These are phyloP conservation scores for Cyclostephanos invisitatus DNA, from an alignment of 108 stramenopile genomes.

Conservation along the genomic window DNA sequence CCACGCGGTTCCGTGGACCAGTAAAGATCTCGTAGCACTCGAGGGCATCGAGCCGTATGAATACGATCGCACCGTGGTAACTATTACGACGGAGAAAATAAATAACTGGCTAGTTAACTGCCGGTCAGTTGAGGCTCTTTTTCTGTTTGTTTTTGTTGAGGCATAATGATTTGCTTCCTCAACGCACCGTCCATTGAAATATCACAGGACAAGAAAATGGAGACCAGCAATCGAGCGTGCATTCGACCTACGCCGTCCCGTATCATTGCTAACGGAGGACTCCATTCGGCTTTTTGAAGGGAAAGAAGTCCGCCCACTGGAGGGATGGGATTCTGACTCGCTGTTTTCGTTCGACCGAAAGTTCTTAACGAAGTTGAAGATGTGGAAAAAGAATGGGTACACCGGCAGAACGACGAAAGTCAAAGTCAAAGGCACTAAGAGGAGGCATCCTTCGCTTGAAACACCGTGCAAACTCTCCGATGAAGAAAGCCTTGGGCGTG, in stretches of 20 bases:
- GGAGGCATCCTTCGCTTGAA: background rate
- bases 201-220: slow-evolving; percentile 70
- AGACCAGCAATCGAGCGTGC: slow-evolving; percentile 59
- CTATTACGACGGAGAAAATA: slow-evolving; percentile 20
- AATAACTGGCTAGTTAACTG: slow-evolving; percentile 65
- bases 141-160: too few relatives aligned
- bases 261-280: slow-evolving; percentile 55
- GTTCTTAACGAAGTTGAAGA: slow-evolving; percentile 7
- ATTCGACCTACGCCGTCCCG: slow-evolving; percentile 53
- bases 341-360: slow-evolving; percentile 15
- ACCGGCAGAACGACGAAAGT: background rate
- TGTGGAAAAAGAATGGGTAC: slow-evolving; percentile 1
- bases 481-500: too few relatives aligned
- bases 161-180: too few relatives aligned
- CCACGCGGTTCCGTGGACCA: slow-evolving; percentile 13
- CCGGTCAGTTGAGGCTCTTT: too few relatives aligned
- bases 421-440: slow-evolving; percentile 6
- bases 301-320: slow-evolving; percentile 21
- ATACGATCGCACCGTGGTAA: background rate
- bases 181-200: too few relatives aligned
- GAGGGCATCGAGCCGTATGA: background rate
- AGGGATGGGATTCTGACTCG: slow-evolving; percentile 21
- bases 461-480: too few relatives aligned
- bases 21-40: slow-evolving; percentile 4
- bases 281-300: slow-evolving; percentile 54